phyloP scores from a whole-genome alignment of 345 rosid genomes.

The Limnanthes douglasii region DNA sequence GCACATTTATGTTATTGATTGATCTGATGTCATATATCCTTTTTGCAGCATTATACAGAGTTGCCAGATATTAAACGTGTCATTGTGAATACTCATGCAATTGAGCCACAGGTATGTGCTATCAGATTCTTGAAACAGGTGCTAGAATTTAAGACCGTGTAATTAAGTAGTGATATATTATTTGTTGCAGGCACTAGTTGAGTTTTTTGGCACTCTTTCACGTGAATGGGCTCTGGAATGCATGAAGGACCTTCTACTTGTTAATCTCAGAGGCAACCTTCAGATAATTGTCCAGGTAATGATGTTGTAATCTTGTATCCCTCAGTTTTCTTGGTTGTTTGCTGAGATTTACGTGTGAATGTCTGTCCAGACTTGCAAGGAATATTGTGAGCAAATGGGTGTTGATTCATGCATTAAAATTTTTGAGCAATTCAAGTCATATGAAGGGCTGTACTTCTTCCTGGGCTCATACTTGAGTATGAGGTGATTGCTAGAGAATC shows the following conservation, averaged over 20 bases:
- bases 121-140: constrained; percentile 3
- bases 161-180: constrained; percentile 5
- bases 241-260: constrained; percentile 97
- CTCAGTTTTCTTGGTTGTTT: constrained; percentile 2
- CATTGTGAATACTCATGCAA: constrained; percentile 98
- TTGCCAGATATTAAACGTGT: constrained; percentile 98
- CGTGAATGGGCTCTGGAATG: constrained; percentile 99
- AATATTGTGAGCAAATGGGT: constrained; percentile 97
- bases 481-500: constrained; percentile 34
- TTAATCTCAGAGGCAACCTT: constrained; percentile 91
- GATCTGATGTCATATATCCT: constrained; percentile 9
- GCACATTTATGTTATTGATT: constrained; percentile 1
- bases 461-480: constrained; percentile 94
- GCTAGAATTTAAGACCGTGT: constrained; percentile 2
- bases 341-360: constrained; percentile 11
- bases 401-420: constrained; percentile 91
- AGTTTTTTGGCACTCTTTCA: constrained; percentile 97
- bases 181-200: constrained; percentile 71
- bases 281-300: constrained; percentile 98
- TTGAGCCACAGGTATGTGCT: constrained; percentile 87
- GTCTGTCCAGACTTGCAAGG: constrained; percentile 78
- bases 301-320: constrained; percentile 9
- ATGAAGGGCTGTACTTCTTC: constrained; percentile 96
- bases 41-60: constrained; percentile 90
- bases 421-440: constrained; percentile 97